Evolutionary conservation across 2,329 filamentous ascomycete species (phyloP).

Genomic region (Phyllosticta citriasiana): DNA sequence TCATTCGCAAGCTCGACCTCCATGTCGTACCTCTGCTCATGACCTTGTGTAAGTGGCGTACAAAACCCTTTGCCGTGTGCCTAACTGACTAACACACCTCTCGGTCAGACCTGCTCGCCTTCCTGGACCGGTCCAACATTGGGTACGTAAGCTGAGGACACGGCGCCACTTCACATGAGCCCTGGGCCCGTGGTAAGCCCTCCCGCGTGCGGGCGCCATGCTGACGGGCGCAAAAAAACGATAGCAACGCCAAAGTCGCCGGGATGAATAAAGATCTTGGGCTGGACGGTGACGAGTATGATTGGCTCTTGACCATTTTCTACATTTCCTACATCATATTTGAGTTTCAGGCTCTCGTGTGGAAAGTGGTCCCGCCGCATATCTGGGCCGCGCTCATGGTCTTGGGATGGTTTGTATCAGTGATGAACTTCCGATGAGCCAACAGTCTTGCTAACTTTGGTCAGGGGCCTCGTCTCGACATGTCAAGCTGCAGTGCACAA

Average conservation of each 20-base stretch:
- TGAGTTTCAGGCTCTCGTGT: conserved; percentile 27
- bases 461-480: conserved; percentile 20
- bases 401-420: conserved; percentile 19
- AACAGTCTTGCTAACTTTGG: not conserved
- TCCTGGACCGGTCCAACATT: conserved; percentile 30
- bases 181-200: not conserved
- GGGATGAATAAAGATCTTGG: conserved; percentile 27
- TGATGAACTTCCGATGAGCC: not conserved
- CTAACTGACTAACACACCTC: not conserved
- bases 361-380: conserved; percentile 28
- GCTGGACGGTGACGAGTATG: conserved; percentile 19
- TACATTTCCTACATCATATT: conserved; percentile 30
- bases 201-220: not conserved
- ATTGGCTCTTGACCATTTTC: conserved; percentile 29
- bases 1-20: conserved; percentile 22
- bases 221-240: not conserved
- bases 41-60: conserved; percentile 15
- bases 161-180: too few relatives aligned
- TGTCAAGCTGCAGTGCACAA: conserved; percentile 22
- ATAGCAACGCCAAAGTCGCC: conserved; percentile 30
- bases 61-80: not conserved
- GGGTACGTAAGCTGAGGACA: conserved; percentile 19
- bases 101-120: conserved; percentile 20
- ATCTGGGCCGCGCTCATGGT: conserved; percentile 26
- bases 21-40: conserved; percentile 24